Base-by-base conservation (phyloP, 768 basidiomycete genomes). In the Kwoniella heveanensis region DNA sequence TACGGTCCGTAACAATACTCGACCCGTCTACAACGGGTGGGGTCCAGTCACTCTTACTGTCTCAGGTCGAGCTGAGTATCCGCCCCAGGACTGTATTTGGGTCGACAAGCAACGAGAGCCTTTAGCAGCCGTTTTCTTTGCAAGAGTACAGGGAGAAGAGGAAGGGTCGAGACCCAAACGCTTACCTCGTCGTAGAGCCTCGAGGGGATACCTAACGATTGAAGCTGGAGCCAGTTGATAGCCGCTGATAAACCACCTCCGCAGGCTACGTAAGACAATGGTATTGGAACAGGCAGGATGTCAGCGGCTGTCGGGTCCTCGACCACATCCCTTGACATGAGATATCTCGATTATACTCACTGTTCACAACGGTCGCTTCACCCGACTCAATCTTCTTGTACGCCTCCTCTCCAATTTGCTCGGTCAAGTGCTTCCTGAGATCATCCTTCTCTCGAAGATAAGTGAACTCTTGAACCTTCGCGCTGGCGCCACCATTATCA, bases 161-260 rank as follows among this genome's bases (percentile, higher is more conserved):
- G n/a, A n/a, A n/a, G n/a, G n/a, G n/a, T n/a, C n/a, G n/a, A n/a
- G n/a, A n/a, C n/a, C n/a, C 13, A 46, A 19, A n/a, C 15, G 68
- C 86, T 54, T 75, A 95, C 93, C 86, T 99, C 96, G 70, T 99
- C 96, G 74, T 98, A 99, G 12, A 98, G 79, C 17, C 84, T 85
- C 22, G 59, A 60, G 2, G 57, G 47, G 25, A 67, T 64, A 21
- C 69, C 73, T 51, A 92, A 72, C 30, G 88, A 72, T 77, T 89
- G 86, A 64, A 96, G 82, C n/a, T 91, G 92, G 60, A 97, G 83
- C 94, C 96, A 97, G 9, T 96, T 83, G 13, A 97, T 83, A 1
- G 86, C 90, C 9, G 95, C 95, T n/a, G 94, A 95, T 93, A 99
- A 96, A 48, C 95, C 95, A 75, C 91, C 94, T 54, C 95, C 95